Conservation (phyloP, 441 rosid species). For the Populus hybrid region DNA sequence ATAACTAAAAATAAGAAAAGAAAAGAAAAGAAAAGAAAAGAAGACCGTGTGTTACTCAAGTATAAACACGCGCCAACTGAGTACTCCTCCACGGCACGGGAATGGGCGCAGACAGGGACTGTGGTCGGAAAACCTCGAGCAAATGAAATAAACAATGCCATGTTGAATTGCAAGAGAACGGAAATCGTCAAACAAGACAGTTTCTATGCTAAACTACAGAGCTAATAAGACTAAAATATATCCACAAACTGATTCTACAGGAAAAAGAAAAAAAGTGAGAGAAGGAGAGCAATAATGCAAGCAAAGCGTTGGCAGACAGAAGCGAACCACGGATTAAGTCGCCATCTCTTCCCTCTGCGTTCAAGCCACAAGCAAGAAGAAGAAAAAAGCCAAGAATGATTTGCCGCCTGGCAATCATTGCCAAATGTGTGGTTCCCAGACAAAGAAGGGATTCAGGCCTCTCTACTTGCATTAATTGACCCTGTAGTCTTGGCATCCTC, state of each 20-base stretch:
- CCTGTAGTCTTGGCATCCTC: conserved; percentile 22
- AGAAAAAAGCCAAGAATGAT: conserved; percentile 87
- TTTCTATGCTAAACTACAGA: background rate
- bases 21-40: no score
- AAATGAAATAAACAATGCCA: background rate
- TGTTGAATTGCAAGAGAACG: background rate
- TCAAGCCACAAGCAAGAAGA: conserved; percentile 34
- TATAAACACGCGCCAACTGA: no score
- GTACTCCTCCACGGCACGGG: no score
- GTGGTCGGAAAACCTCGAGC: no score
- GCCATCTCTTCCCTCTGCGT: conserved; percentile 20
- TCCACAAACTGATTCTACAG: conserved; percentile 23
- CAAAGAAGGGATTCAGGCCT: conserved; percentile 15
- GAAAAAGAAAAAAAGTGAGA: conserved; percentile 4
- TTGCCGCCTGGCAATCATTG: conserved; percentile 66
- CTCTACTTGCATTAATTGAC: background rate
- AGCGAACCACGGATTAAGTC: conserved; percentile 10
- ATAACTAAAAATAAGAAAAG: no score
- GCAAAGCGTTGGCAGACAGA: conserved; percentile 4
- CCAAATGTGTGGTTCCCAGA: conserved; percentile 32
- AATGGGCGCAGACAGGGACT: no score
- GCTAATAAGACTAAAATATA: background rate
- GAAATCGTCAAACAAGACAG: background rate
- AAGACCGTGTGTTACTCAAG: no score
- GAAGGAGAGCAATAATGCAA: background rate